Evolutionary conservation across 352 stramenopile species (phyloP).

Genomic region (Pythium aristosporum): DNA sequence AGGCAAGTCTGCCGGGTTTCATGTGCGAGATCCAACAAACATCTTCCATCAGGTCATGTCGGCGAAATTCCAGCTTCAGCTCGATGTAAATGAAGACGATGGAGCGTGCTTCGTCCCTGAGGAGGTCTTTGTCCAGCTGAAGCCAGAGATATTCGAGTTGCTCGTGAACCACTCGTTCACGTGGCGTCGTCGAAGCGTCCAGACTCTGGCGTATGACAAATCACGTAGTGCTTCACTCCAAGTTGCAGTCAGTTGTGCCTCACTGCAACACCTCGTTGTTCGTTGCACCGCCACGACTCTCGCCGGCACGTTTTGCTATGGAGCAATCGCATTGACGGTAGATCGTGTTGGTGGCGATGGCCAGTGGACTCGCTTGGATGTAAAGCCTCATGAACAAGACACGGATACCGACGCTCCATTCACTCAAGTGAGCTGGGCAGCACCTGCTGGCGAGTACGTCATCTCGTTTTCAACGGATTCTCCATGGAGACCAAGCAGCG

Average conservation of each 20-base stretch:
- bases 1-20: neutral
- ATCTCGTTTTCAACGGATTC: neutral
- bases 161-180: neutral
- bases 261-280: conserved; percentile 8
- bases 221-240: neutral
- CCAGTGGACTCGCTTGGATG: neutral
- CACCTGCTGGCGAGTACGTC: conserved; percentile 14
- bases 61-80: neutral
- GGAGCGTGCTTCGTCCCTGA: neutral
- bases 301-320: neutral
- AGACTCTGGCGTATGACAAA: neutral
- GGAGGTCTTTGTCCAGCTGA: neutral
- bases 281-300: neutral
- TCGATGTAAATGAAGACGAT: neutral
- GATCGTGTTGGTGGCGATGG: conserved; percentile 14
- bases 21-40: neutral
- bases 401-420: neutral
- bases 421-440: conserved; percentile 7
- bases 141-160: conserved; percentile 2
- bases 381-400: neutral
- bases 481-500: neutral
- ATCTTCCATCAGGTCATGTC: neutral
- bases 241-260: conserved; percentile 14
- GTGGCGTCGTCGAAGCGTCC: conserved; percentile 5
- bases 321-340: neutral